Base-by-base conservation (phyloP, 805 yeast species). In the Candida quercuum region DNA sequence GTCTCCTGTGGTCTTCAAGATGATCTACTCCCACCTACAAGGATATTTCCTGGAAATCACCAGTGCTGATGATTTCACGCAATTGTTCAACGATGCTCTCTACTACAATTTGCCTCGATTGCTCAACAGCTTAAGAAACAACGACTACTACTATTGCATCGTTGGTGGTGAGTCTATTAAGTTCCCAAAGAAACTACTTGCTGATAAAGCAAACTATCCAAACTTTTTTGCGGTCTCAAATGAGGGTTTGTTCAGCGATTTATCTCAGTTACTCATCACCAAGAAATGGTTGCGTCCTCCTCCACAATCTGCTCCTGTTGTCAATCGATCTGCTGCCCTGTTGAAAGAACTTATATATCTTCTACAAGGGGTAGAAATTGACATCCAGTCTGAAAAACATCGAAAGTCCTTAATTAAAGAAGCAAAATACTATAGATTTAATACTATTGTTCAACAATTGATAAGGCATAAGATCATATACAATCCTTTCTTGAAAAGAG, bases 381-480 rank as follows among this genome's bases (percentile, higher is more conserved):
- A 64, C 2, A 66, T 84, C 15, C 51, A 53, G 32, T 64, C 70
- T 38, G 82, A 78, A 28, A 56, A 59, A 1, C 84, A 80, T 52
- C 67, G 96, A 29, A 56, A 61, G 9, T 57, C 73, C 13, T 63
- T 88, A 40, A 57, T 81, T 8, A 67, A 67, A 36, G 97, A 88
- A 53, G 84, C 94, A 46, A 68, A 73, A 32, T 88, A 83, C 60
- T 88, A 86, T 57, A 67, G 91, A 33, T 81, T 88, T 48, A 62
- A 75, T 33, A 87, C 78, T 26, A 63, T 88, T 27, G 94, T 84
- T 54, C 95, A 87, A 60, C 60, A 69, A 42, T 54, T 88, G 18
- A 58, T 83, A n/a, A 71, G 72, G 34, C 74, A 71, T 48, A 57
- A 57, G 20, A 66, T 82, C 11, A 42, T 61, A 2, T 56, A 57